Percentiles rank a stretch among this genome's conserved stretches.
phyloP scores from a whole-genome alignment of 2,329 filamentous ascomycete genomes.

The Karstenula rhodostoma region DNA sequence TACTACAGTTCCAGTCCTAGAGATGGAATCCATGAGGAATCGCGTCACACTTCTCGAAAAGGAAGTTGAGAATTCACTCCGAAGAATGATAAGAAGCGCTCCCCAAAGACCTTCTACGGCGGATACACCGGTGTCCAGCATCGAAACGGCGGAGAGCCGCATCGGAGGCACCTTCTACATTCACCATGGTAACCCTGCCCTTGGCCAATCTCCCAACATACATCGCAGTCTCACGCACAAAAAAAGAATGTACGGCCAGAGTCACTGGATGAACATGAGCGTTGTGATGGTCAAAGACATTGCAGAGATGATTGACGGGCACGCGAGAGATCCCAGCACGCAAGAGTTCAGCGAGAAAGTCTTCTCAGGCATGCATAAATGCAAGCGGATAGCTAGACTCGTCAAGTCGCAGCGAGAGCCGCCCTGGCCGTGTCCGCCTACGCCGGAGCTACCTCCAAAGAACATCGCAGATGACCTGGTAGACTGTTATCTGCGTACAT shows the following conservation, averaged over 20 bases:
- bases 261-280: slow-evolving; percentile 63
- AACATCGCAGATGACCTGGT: slow-evolving; percentile 58
- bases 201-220: slow-evolving; percentile 44
- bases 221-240: slow-evolving; percentile 62
- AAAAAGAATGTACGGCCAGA: slow-evolving; percentile 64
- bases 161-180: slow-evolving; percentile 57
- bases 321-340: slow-evolving; percentile 38
- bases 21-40: slow-evolving; percentile 51
- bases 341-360: slow-evolving; percentile 45
- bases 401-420: slow-evolving; percentile 63
- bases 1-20: slow-evolving; percentile 35
- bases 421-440: slow-evolving; percentile 57
- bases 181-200: slow-evolving; percentile 47
- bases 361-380: slow-evolving; percentile 54
- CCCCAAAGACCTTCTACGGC: slow-evolving; percentile 23
- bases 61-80: slow-evolving; percentile 40
- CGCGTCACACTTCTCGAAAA: slow-evolving; percentile 57
- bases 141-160: slow-evolving; percentile 50
- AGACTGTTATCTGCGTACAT: slow-evolving; percentile 58
- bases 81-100: slow-evolving; percentile 13
- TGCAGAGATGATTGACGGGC: slow-evolving; percentile 55
- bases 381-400: slow-evolving; percentile 61
- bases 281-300: slow-evolving; percentile 57
- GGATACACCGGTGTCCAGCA: slow-evolving; percentile 32
- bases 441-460: slow-evolving; percentile 57